These are phyloP conservation scores for Populus trichocarpa DNA, from an alignment of 441 rosid genomes.

Conservation along the genomic window DNA sequence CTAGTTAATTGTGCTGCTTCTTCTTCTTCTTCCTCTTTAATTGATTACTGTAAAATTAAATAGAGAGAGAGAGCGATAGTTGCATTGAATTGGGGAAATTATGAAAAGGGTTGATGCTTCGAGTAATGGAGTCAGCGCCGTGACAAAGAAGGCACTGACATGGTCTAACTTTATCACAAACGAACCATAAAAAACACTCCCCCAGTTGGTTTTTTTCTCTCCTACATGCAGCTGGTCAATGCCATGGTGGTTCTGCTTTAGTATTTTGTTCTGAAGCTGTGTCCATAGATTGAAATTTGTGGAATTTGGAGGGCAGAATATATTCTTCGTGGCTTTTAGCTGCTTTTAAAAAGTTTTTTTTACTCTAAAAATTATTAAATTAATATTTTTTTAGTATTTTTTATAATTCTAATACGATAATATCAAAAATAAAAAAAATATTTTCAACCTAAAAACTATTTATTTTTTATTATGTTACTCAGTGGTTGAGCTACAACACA, in stretches of 20 bases:
- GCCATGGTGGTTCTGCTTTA: conserved; percentile 5
- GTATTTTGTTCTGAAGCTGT: conserved; percentile 11
- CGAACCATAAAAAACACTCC: background rate
- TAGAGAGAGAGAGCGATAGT: background rate
- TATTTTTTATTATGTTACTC: background rate
- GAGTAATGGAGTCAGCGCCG: conserved; percentile 15
- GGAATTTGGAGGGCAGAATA: background rate
- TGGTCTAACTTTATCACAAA: background rate
- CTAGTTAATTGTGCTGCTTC: background rate
- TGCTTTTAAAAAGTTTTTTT: no score
- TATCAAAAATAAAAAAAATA: no score
- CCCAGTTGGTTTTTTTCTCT: conserved; percentile 1
- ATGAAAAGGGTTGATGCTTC: conserved; percentile 1
- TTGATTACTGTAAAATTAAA: background rate
- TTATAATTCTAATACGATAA: no score
- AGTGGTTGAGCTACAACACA: background rate
- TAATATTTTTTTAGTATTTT: no score
- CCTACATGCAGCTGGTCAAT: background rate
- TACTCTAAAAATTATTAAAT: no score
- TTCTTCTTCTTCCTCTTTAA: background rate
- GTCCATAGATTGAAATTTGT: conserved; percentile 11
- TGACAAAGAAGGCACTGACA: background rate
- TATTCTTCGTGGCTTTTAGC: no score
- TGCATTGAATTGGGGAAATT: conserved; percentile 12
- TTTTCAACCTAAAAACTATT: no score